A percentile compares a stretch with the other conserved stretches of the same genome.
Evolutionary conservation across 768 basidiomycete genomes (phyloP).

Genomic region (Podaxis rugospora): DNA sequence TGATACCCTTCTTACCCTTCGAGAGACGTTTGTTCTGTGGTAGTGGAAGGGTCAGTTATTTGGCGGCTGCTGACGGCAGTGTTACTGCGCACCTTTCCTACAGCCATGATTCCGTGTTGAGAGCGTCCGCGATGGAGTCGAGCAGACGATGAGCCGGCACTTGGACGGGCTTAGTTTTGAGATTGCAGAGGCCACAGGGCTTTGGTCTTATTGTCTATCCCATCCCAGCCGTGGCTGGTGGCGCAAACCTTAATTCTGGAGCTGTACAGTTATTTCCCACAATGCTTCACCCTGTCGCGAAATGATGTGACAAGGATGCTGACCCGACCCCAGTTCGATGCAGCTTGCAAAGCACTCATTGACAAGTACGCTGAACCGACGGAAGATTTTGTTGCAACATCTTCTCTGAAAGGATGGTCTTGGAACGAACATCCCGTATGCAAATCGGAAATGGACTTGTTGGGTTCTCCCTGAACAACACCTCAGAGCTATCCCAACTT

Average conservation of each 20-base stretch:
- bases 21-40: constrained; percentile 93
- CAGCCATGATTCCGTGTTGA: constrained; percentile 60
- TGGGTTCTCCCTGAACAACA: constrained; percentile 6
- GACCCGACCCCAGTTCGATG: constrained; percentile 57
- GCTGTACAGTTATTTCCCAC: constrained; percentile 51
- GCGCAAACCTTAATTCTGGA: constrained; percentile 59
- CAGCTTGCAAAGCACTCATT: constrained; percentile 51
- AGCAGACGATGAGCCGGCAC: constrained; percentile 30
- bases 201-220: constrained; percentile 28
- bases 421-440: constrained; percentile 18
- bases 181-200: constrained; percentile 13
- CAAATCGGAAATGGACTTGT: not conserved
- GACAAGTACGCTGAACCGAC: constrained; percentile 15
- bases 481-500: constrained; percentile 30
- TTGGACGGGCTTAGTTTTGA: constrained; percentile 40
- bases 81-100: constrained; percentile 63
- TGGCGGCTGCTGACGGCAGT: not conserved
- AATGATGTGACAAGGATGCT: constrained; percentile 31
- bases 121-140: constrained; percentile 36
- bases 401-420: constrained; percentile 39
- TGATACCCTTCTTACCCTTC: constrained; percentile 98
- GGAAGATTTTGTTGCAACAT: not conserved
- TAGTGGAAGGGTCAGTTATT: constrained; percentile 9
- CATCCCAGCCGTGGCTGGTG: constrained; percentile 29
- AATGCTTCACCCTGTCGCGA: constrained; percentile 11